phyloP scores from a whole-genome alignment of 179 eudicot species.

The Drosera spatulata region DNA sequence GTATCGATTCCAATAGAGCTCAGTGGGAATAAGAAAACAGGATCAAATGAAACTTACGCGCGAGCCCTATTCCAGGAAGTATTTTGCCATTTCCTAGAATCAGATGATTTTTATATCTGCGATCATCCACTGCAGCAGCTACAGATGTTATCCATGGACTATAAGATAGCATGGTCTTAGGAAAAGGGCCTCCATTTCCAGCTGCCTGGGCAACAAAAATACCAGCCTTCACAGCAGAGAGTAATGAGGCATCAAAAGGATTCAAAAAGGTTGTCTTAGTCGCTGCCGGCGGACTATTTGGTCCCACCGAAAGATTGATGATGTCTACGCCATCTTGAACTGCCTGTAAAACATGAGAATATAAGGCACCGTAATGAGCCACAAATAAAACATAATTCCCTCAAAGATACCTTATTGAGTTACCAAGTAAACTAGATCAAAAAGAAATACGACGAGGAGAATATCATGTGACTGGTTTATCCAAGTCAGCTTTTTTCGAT shows the following conservation, averaged over 20 bases:
- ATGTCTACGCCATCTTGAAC: constrained; percentile 94
- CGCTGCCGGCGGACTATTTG: constrained; percentile 84
- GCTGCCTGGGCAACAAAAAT: constrained; percentile 92
- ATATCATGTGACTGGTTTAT: too few species aligned
- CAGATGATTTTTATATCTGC: constrained; percentile 79
- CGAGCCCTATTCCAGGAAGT: constrained; percentile 61
- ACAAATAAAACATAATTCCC: too few species aligned
- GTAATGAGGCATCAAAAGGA: constrained; percentile 80
- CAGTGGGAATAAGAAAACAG: neutral
- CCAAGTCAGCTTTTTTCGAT: neutral
- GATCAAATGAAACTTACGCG: constrained; percentile 45
- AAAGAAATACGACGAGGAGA: too few species aligned
- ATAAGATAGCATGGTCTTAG: constrained; percentile 75
- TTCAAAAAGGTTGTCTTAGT: constrained; percentile 76
- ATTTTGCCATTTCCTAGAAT: constrained; percentile 64
- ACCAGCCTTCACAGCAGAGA: constrained; percentile 81
- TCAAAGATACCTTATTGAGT: too few species aligned
- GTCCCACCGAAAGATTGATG: constrained; percentile 82
- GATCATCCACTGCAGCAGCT: constrained; percentile 92
- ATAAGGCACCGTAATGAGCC: constrained; percentile 6
- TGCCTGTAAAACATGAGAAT: constrained; percentile 44
- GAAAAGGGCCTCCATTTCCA: constrained; percentile 90
- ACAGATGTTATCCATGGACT: constrained; percentile 93
- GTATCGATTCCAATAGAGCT: neutral
- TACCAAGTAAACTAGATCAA: too few species aligned